Base-by-base conservation (phyloP, 2,329 filamentous ascomycete genomes). In the Fusarium pseudoanthophilum region DNA sequence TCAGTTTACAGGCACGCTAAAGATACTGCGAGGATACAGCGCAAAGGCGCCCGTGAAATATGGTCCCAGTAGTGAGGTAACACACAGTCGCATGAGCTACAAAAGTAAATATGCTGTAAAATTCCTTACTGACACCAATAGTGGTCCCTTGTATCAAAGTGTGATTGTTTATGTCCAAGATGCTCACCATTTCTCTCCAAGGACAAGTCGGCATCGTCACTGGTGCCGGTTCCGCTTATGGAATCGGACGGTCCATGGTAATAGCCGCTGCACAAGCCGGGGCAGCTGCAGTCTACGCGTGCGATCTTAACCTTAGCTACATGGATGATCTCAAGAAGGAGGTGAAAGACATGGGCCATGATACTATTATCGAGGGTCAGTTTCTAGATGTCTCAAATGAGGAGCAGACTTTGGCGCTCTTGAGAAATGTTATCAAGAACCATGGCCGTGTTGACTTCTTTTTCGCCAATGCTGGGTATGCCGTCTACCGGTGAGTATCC, bases 221-320 rank as follows among this genome's bases (percentile, higher is more conserved):
- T 1, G 78, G 78, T n/a, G 78, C 77, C 2, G 78, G 78, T 2
- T 78, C 78, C 2, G 71, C 77, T 3, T 65, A 72, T 28, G 77
- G 78, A 5, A 79, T 79, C 36, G 77, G 77, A 4, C 53, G 78
- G 21, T 78, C 77, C 8, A 52, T 75, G 14, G 75, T 77, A 0
- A 51, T 77, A 15, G 64, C 58, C 1, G 60, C 77, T 13, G 77
- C 76, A 3, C 46, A 34, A 1, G 69, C 73, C 8, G 75, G 75
- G 1, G 75, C 68, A 6, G 32, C n/a, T 2, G 75, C 74, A 3
- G 71, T 77, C 4, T 75, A 72, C 46, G 74, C 73, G 0, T 69
- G 65, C 3, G 74, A 77, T 42, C 24, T 75, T 4, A 76, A 48
- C 1, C 39, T 76, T 15, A 30, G 43, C 39, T 61, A 66, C 20